Base-by-base conservation (phyloP, 768 basidiomycete genomes). In the Agrocybe praecox region DNA sequence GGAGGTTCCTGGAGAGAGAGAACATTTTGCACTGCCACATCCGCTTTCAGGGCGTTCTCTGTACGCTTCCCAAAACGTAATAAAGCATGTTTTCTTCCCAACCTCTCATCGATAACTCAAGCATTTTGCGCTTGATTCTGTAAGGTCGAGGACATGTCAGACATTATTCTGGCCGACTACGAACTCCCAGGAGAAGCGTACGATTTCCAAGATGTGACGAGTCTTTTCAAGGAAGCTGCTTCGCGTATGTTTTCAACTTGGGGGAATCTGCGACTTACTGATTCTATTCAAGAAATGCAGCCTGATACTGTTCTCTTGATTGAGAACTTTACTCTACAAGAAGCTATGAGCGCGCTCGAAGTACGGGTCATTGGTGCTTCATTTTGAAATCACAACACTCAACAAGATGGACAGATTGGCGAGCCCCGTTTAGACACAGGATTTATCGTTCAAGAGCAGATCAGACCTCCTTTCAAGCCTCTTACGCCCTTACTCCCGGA, bases 281-380 rank as follows among this genome's bases (percentile, higher is more conserved):
- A 24, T 59, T 21, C 50, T 50, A 40, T 51, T 51, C 2, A 56
- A 76, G 92, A 85, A 42, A 85, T 96, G 82, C 75, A 80, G 26
- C 74, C 80, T 0, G 86, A 84, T 12, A 78, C 78, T 34, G 73
- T 94, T 56, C 57, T 94, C 6, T 79, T 92, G 32, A 85, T 84
- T 64, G 81, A 86, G 0, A 84, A 81, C 26, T 89, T 93, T 62
- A 82, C 84, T 17, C 76, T 96, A 46, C 82, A 88, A 58, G 95
- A 98, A 58, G 88, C 93, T n/a, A 96, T 98, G 94, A 90, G 90
- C 63, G 91, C 93, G 14, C 86, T 97, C 53, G 90, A 95, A 83
- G 92, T 90, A 43, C 29, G 33, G 19, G 18, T 23, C 21, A 6
- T 32, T 36, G 26, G 32, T 14, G 18, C 36, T 18, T 42, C 56